Conservation (phyloP, 2,329 filamentous ascomycete genomes). For the Trichoderma brevicompactum region DNA sequence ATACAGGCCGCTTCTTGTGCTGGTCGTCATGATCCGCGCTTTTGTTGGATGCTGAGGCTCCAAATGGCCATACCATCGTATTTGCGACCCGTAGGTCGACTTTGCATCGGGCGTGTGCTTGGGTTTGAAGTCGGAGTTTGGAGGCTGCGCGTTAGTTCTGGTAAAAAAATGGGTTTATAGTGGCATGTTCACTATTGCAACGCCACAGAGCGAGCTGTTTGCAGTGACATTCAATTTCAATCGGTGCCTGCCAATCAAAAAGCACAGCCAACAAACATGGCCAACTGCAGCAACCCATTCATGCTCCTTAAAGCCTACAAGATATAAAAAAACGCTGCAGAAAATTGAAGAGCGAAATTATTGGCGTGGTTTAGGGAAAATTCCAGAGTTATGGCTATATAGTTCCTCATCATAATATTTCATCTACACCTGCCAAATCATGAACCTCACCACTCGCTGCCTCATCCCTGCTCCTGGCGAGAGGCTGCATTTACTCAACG, state of each 20-base stretch:
- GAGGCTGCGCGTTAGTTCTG: not conserved
- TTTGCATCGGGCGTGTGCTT: slow-evolving; percentile 15
- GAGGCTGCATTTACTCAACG: slow-evolving; percentile 10
- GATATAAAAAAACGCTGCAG: not conserved
- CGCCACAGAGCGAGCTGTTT: not conserved
- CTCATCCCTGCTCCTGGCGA: not conserved
- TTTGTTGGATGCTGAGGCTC: slow-evolving; percentile 38
- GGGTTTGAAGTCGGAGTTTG: not conserved
- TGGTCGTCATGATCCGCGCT: slow-evolving; percentile 34
- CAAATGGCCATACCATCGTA: slow-evolving; percentile 50
- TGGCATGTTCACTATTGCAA: slow-evolving; percentile 8
- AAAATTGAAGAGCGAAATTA: not conserved
- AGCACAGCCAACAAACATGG: not conserved
- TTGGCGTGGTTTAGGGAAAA: not conserved
- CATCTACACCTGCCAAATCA: slow-evolving; percentile 18
- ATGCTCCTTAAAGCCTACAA: too few relatives aligned
- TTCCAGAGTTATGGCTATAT: slow-evolving; percentile 11
- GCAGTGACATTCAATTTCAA: not conserved
- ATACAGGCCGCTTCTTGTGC: slow-evolving; percentile 38
- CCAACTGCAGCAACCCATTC: not conserved
- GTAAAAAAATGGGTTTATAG: not conserved
- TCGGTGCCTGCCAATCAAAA: not conserved
- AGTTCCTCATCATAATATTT: slow-evolving; percentile 18
- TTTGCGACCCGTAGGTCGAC: slow-evolving; percentile 39
- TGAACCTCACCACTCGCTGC: not conserved